Base-by-base conservation (phyloP, 345 rosid genomes). In the Hibiscus syriacus region DNA sequence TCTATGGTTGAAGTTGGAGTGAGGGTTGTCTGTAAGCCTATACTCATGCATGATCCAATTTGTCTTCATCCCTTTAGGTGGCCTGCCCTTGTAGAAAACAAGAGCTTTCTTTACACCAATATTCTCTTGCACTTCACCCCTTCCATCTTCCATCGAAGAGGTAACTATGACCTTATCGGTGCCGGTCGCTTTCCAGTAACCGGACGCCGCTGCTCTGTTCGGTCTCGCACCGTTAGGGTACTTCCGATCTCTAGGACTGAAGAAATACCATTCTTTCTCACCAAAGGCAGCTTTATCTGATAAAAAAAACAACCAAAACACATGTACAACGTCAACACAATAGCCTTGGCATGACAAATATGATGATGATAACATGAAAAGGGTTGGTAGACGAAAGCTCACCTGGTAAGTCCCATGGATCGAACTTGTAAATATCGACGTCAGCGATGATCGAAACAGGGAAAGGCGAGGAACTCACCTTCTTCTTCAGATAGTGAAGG, bases 11-110 rank as follows among this genome's bases (percentile, higher is more conserved):
- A n/a, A n/a, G n/a, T n/a, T 32, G 67, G 69, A 49, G 49, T 25
- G 54, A 55, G 55, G 70, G 66, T 76, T 53, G 16, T 91, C 95
- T 0, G 89, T 38, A 10, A 94, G 83, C 60, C 99, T 87, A 81
- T 91, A 94, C 64, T 94, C 99, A 70, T 94, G 99, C 99, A 94
- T 94, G 76, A 94, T 94, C 99, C 99, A 94, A 58, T 87, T 83
- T 30, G 99, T 94, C 79, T 94, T 94, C 43, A 82, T 73, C 58
- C 99, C 99, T 71, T 84, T 91, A 0, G 97, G 99, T 36, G 99
- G 99, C 77, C 81, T 91, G n/a, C 99, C 99, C 54, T 6, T 79
- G 81, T 94, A 94, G 76, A 94, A 94, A 25, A 94, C 99, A 49
- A 93, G 92, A 49, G 99, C 99, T 72, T 93, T 93, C 76, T 93